phyloP scores from a whole-genome alignment of 169 alveolate species.

The Cystoisospora suis region DNA sequence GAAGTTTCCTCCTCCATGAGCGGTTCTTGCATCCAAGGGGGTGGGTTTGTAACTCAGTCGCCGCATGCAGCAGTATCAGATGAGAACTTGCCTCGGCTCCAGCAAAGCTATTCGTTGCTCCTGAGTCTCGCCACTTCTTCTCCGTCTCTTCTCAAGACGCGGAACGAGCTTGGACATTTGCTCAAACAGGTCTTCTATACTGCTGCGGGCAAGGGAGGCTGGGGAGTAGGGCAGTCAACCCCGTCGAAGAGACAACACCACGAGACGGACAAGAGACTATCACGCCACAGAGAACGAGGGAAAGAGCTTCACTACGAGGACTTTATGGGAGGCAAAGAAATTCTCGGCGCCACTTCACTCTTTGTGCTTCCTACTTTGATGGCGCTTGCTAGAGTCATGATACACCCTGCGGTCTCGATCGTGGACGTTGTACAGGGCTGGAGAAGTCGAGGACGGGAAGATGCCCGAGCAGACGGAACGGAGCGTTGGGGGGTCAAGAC shows the following conservation, averaged over 20 bases:
- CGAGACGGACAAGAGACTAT: no score
- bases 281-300: not conserved
- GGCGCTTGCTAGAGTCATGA: not conserved
- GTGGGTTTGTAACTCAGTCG: no score
- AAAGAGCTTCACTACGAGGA: no score
- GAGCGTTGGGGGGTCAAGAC: no score
- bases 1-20: no score
- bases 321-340: not conserved
- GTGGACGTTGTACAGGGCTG: not conserved
- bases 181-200: no score
- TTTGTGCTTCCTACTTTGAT: constrained; percentile 4
- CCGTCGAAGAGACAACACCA: not conserved
- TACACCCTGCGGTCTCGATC: not conserved
- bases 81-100: not conserved
- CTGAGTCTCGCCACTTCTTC: constrained; percentile 1
- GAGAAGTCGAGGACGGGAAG: not conserved
- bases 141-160: not conserved
- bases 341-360: not conserved
- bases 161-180: not conserved
- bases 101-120: not conserved
- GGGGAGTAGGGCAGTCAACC: not conserved
- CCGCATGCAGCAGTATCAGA: not conserved
- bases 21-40: no score
- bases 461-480: not conserved
- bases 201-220: not conserved